Evolutionary conservation across 108 stramenopile species (phyloP), one percentile per base, ranked within the genome.

Genomic region (Phaeodactylum tricornutum): DNA sequence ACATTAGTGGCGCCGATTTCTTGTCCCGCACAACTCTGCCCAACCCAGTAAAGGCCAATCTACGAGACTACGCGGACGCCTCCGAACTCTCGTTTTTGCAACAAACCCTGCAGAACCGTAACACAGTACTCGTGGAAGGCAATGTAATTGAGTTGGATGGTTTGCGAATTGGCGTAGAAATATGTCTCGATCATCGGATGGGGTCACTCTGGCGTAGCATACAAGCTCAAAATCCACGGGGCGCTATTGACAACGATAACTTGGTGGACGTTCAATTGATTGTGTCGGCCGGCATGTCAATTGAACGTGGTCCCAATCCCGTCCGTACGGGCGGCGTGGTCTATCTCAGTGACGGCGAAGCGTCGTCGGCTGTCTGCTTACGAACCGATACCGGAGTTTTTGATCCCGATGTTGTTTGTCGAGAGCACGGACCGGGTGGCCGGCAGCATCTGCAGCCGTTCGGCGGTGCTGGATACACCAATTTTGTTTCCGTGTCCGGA

Each of bases 121-220:
- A 55, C 22, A 61, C 30, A n/a, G 56, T 34, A 35, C 47, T 67
- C 9, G 55, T 67, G 23, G 52, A 40, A 11, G 53, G 61, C 33
- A 67, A 67, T 37, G 35, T 54, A 27, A 40, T 67, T 34, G 42
- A 43, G 9, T 39, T 67, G 16, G 54, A 67, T 28, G 66, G 66
- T 3, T 39, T 67, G 17, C 53, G 59, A 22, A 41, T 67, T 48
- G 66, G 66, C 19, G 29, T 67, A 11, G 66, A 67, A 23, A 67
- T 67, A 4, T 67, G 57, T 44, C 34, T 67, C 29, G 66, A 67
- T 52, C 66, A 67, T 55, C 52, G 59, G 16, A 49, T 67, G 45
- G 66, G 66, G 28, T 29, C 37, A 15, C 28, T 59, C 20, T 59
- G 58, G 58, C 26, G 37, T n/a, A 59, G 22, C 7, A 19, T 68